Evolutionary conservation across 2,329 filamentous ascomycete species (phyloP).

Genomic region (Apiospora pterosperma): DNA sequence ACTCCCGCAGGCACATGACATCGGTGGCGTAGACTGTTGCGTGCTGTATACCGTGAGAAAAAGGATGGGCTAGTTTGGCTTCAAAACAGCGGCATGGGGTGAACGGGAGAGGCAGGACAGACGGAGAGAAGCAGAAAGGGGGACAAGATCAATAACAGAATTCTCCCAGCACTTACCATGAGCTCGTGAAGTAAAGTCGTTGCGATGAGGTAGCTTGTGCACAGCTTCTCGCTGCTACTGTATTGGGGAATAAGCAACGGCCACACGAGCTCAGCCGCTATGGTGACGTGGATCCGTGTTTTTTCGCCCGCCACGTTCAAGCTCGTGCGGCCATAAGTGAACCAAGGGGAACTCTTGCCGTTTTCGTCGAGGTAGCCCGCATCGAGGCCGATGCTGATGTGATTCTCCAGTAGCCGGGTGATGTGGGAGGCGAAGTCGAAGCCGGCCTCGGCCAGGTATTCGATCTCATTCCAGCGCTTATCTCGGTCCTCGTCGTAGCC

Average conservation of each 20-base stretch:
- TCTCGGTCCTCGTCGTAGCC: not conserved
- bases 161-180: slow-evolving; percentile 16
- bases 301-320: accelerated
- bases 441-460: not conserved
- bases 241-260: slow-evolving; percentile 20
- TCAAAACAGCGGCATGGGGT: not conserved
- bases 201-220: slow-evolving; percentile 16
- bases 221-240: slow-evolving; percentile 23
- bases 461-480: not conserved
- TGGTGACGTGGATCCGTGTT: not conserved
- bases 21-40: not conserved
- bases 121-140: too few species aligned
- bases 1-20: not conserved
- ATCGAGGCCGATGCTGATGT: not conserved
- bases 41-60: not conserved
- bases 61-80: not conserved
- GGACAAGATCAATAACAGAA: not conserved
- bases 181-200: slow-evolving; percentile 22
- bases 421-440: not conserved
- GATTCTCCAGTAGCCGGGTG: not conserved
- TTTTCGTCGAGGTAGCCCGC: not conserved
- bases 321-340: slow-evolving; percentile 13
- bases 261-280: slow-evolving; percentile 24
- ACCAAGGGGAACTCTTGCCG: not conserved
- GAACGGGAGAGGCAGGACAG: not conserved